Conservation (phyloP, 495 filamentous ascomycete species). For the Glutinoglossum americanum region DNA sequence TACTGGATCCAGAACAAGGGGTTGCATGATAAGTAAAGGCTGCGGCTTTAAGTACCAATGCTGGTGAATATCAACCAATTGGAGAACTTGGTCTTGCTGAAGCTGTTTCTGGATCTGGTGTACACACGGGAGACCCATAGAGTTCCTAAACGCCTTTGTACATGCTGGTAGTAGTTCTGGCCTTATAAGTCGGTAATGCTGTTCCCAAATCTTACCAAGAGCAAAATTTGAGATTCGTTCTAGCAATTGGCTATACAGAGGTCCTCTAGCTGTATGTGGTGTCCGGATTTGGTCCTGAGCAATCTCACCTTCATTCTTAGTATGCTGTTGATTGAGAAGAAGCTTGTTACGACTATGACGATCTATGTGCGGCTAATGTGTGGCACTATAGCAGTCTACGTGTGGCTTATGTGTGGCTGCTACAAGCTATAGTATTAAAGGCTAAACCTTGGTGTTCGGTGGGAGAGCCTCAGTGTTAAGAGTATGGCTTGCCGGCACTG, state of each 20-base stretch:
- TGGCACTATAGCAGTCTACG: too few species aligned
- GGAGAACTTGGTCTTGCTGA: background rate
- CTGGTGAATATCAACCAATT: background rate
- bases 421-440: too few species aligned
- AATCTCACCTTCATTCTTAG: background rate
- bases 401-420: too few species aligned
- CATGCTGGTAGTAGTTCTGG: background rate
- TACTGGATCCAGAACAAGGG: background rate
- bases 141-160: background rate
- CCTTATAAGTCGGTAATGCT: background rate
- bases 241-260: background rate
- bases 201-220: background rate
- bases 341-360: too few species aligned
- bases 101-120: background rate
- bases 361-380: too few species aligned
- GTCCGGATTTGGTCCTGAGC: background rate
- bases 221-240: background rate
- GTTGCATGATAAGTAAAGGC: background rate
- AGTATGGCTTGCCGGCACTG: too few species aligned
- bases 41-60: background rate
- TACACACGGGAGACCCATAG: background rate
- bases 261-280: background rate
- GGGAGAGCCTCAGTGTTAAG: too few species aligned
- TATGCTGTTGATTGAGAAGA: background rate
- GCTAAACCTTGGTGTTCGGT: too few species aligned